Conservation (phyloP, 169 alveolate genomes). For the Toxoplasma gondii region DNA sequence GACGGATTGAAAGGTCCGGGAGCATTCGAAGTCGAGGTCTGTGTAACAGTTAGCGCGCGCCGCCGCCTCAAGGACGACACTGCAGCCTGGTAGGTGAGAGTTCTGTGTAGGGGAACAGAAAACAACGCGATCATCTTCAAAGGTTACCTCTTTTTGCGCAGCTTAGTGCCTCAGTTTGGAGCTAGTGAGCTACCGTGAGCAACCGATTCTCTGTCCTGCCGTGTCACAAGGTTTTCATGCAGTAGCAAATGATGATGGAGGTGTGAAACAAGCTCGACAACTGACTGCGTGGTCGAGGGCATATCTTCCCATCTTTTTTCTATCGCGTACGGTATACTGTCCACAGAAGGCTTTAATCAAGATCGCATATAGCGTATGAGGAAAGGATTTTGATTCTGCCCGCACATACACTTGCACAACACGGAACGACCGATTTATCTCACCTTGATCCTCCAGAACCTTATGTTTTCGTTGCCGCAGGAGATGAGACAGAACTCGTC, state of each 20-base stretch:
- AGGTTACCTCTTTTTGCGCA: neutral
- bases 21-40: constrained; percentile 59
- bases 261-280: too few relatives aligned
- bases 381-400: too few relatives aligned
- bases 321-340: too few relatives aligned
- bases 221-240: neutral
- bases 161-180: neutral
- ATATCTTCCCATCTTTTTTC: too few relatives aligned
- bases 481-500: constrained; percentile 85
- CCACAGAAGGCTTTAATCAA: too few relatives aligned
- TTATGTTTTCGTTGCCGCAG: constrained; percentile 92
- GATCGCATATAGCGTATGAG: too few relatives aligned
- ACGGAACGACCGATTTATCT: neutral
- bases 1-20: neutral
- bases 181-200: neutral
- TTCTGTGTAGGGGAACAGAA: constrained; percentile 34
- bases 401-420: too few relatives aligned
- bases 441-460: constrained; percentile 91
- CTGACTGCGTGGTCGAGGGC: too few relatives aligned
- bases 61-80: constrained; percentile 87
- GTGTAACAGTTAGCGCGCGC: constrained; percentile 81
- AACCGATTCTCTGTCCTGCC: neutral
- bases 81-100: constrained; percentile 86
- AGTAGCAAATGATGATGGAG: too few relatives aligned
- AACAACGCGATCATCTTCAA: neutral